Base-by-base conservation (phyloP, 352 stramenopile genomes). In the Phytopythium delawarense region DNA sequence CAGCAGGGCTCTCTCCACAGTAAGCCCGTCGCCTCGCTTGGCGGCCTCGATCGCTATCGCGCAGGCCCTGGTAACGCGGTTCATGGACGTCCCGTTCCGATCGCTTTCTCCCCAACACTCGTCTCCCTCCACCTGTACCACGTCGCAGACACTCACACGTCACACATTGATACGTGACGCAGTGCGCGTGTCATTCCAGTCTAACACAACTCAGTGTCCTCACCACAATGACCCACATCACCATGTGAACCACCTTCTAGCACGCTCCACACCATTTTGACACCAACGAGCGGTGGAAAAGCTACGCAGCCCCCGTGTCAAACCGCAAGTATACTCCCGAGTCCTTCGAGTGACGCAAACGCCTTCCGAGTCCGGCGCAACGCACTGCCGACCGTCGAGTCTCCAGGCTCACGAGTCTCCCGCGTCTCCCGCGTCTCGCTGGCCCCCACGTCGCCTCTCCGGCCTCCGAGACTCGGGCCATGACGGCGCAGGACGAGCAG, bases 401-500 rank as follows among this genome's bases (percentile, higher is more conserved):
- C n/a, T n/a, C n/a, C n/a, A n/a, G n/a, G n/a, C n/a, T n/a, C n/a
- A 20, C 39, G 1, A n/a, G 39, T 2, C 39, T 44, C 39, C 18
- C 39, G 13, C 39, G 20, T n/a, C 39, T 44, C n/a, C n/a, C n/a
- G n/a, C n/a, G n/a, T n/a, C n/a, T n/a, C n/a, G n/a, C n/a, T n/a
- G n/a, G n/a, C n/a, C n/a, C n/a, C n/a, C n/a, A n/a, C n/a, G n/a
- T n/a, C n/a, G n/a, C n/a, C n/a, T n/a, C n/a, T n/a, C n/a, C n/a
- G n/a, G n/a, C n/a, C 35, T 12, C 35, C 35, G 35, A 40, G 35
- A 40, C n/a, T n/a, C n/a, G n/a, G n/a, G 18, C 20, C 8, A 52
- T 52, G 45, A 52, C 45, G 45, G 45, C 45, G 45, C 45, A 52
- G 45, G 45, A 52, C 45, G 45, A 52, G 45, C 51, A 28, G 20